phyloP scores from a whole-genome alignment of 371 early-diverging fungal species.

The Rhizopus delemar region DNA sequence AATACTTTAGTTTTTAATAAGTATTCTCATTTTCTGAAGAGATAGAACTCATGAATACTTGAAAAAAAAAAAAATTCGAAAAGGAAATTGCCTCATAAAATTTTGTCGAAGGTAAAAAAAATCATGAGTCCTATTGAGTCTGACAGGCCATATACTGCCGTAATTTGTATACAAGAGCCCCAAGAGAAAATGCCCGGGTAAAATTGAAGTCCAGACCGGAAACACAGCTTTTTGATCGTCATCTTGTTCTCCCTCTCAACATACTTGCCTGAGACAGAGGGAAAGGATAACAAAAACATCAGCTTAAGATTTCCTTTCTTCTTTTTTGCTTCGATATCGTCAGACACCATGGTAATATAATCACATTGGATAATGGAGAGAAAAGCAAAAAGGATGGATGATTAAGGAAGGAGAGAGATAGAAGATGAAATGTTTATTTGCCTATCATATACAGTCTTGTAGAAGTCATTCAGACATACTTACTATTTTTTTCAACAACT shows the following conservation, averaged over 20 bases:
- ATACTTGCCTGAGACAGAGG: background rate
- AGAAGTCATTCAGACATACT: background rate
- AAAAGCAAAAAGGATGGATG: slow-evolving; percentile 6
- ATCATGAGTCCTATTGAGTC: too few species aligned
- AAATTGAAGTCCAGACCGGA: slow-evolving; percentile 2
- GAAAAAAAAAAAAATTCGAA: too few species aligned
- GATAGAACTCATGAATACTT: too few species aligned
- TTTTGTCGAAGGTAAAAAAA: too few species aligned
- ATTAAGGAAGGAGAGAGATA: slow-evolving; percentile 3
- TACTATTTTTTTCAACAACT: background rate
- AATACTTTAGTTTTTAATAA: too few species aligned
- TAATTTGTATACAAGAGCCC: background rate
- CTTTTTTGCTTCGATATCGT: slow-evolving; percentile 27
- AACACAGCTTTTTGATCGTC: background rate
- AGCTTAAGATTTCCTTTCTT: slow-evolving; percentile 12
- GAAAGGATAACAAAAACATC: slow-evolving; percentile 1
- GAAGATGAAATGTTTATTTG: background rate
- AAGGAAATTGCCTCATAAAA: too few species aligned
- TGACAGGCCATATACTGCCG: too few species aligned
- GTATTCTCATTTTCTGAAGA: too few species aligned
- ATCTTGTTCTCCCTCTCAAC: background rate
- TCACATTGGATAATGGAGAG: background rate
- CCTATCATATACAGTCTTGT: too few species aligned
- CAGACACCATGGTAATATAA: slow-evolving; percentile 25
- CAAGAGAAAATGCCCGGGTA: background rate